Conservation (phyloP, 2,329 filamentous ascomycete genomes). For the Neurospora sp. region DNA sequence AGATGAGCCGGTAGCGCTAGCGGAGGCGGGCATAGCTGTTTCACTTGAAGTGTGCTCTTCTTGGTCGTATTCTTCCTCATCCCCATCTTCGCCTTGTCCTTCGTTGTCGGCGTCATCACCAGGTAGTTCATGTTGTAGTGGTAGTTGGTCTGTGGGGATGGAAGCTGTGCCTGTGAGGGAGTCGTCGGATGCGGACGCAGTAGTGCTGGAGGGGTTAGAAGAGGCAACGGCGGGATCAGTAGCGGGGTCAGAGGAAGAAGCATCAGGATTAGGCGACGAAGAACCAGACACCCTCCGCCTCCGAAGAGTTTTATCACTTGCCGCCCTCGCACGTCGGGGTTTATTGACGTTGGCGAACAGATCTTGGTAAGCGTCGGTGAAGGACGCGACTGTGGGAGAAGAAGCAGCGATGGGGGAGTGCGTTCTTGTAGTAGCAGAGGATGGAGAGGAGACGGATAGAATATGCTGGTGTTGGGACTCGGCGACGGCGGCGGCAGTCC, state of each 20-base stretch:
- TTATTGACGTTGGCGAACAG: neutral
- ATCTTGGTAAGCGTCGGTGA: neutral
- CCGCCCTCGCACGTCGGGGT: neutral
- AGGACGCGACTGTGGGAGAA: neutral
- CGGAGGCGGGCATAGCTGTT: neutral
- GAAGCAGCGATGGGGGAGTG: too few relatives aligned
- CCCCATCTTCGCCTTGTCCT: constrained; percentile 10
- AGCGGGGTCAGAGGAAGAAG: neutral
- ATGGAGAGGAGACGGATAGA: neutral
- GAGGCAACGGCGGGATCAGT: neutral
- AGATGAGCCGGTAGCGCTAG: neutral
- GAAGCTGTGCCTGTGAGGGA: neutral
- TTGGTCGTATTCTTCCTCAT: neutral
- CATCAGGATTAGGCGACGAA: neutral
- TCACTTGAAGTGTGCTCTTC: neutral
- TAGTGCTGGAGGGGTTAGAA: neutral
- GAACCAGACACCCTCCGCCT: neutral
- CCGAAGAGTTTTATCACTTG: neutral
- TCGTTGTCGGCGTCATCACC: neutral
- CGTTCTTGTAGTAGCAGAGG: neutral
- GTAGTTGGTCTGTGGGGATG: neutral
- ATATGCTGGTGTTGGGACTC: neutral
- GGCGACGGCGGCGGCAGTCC: neutral
- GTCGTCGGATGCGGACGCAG: neutral
- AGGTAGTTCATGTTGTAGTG: neutral